Percentiles rank a stretch among this genome's conserved stretches.
Evolutionary conservation across 2,329 filamentous ascomycete genomes (phyloP).

Genomic region (Clarireedia monteithiana): DNA sequence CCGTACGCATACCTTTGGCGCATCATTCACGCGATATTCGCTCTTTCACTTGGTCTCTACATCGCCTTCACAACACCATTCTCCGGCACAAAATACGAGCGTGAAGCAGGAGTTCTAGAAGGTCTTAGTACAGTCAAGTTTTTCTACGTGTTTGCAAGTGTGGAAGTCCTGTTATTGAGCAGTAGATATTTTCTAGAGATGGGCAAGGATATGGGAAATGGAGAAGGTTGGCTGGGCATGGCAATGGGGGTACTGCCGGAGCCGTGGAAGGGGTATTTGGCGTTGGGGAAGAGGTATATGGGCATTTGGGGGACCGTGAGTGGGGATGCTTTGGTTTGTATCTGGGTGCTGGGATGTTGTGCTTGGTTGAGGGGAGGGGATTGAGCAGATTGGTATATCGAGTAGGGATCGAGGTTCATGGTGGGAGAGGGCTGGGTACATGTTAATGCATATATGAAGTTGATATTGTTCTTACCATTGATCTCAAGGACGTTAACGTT

Average conservation of each 20-base stretch:
- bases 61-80: constrained; percentile 62
- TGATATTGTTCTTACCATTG: too few species aligned
- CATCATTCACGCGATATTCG: constrained; percentile 65
- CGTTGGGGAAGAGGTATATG: constrained; percentile 55
- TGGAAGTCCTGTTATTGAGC: constrained; percentile 64
- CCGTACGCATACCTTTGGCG: constrained; percentile 55
- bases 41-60: constrained; percentile 62
- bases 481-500: too few species aligned
- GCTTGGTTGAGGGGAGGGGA: constrained; percentile 21
- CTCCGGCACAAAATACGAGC: constrained; percentile 52
- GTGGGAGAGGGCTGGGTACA: too few species aligned
- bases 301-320: constrained; percentile 66
- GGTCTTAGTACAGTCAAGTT: constrained; percentile 40
- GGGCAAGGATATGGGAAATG: constrained; percentile 40
- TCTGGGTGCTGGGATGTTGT: constrained; percentile 58
- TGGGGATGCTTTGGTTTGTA: constrained; percentile 64
- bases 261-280: constrained; percentile 53
- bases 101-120: not conserved
- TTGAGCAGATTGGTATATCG: too few species aligned
- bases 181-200: constrained; percentile 64
- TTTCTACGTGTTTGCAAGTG: constrained; percentile 76
- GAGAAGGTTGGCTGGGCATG: constrained; percentile 53
- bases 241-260: constrained; percentile 58
- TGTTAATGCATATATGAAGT: too few species aligned
- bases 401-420: too few species aligned